These are phyloP conservation scores for Pseudotulostoma volvatum DNA, from an alignment of 495 filamentous ascomycete species.

Conservation along the genomic window DNA sequence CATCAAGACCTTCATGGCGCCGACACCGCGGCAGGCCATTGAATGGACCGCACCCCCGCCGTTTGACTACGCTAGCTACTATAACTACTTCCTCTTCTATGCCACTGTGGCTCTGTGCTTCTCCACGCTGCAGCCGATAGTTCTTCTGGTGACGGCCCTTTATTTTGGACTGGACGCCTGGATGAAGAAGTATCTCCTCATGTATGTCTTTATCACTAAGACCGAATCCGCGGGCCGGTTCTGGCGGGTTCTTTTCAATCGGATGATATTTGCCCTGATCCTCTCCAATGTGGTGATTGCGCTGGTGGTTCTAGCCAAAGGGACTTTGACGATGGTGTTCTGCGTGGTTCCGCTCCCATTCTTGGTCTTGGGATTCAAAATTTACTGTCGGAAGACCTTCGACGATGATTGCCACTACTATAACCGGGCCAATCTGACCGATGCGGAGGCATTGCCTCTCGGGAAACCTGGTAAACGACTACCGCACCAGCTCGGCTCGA, in stretches of 20 bases:
- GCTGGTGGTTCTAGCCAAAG: conserved; percentile 47
- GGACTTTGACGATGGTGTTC: conserved; percentile 41
- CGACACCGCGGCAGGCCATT: conserved; percentile 85
- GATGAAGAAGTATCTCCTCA: conserved; percentile 85
- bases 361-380: conserved; percentile 70
- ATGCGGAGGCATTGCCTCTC: conserved; percentile 37
- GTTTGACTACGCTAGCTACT: conserved; percentile 93
- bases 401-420: conserved; percentile 66
- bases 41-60: conserved; percentile 82
- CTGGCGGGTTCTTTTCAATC: conserved; percentile 85
- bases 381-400: conserved; percentile 61
- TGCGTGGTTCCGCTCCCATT: conserved; percentile 63
- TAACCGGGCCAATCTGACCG: conserved; percentile 41
- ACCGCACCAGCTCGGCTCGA: conserved; percentile 56
- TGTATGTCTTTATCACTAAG: conserved; percentile 94
- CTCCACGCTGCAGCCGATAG: conserved; percentile 72
- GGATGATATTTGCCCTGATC: conserved; percentile 67
- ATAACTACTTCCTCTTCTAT: conserved; percentile 92
- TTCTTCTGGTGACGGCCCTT: conserved; percentile 74
- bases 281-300: conserved; percentile 67
- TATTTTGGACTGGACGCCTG: conserved; percentile 81
- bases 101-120: conserved; percentile 78
- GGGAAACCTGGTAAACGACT: conserved; percentile 32
- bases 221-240: conserved; percentile 88
- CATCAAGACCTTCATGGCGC: conserved; percentile 62